phyloP scores from a whole-genome alignment of 2,329 filamentous ascomycete genomes.

The Scleromitrula shiraiana region DNA sequence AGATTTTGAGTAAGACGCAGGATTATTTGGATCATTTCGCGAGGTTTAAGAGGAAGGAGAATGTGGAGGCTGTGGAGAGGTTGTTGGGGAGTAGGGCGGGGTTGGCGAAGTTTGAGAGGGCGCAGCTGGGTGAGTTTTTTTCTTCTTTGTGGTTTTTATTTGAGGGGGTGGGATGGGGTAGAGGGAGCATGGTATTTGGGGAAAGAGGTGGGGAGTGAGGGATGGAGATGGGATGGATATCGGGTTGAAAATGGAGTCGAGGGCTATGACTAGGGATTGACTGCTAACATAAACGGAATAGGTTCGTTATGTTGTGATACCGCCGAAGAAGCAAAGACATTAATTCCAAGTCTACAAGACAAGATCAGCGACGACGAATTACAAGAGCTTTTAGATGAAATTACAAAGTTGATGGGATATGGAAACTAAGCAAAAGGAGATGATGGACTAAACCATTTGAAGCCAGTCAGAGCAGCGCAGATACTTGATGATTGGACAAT shows the following conservation, averaged over 20 bases:
- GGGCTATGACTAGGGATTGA: not conserved
- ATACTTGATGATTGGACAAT: no score
- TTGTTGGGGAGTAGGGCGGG: slow-evolving; percentile 71
- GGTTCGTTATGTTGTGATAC: slow-evolving; percentile 88
- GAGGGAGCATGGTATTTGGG: no score
- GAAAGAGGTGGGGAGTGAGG: not conserved
- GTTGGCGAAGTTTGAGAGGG: slow-evolving; percentile 86
- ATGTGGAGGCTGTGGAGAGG: slow-evolving; percentile 88
- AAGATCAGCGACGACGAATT: slow-evolving; percentile 89
- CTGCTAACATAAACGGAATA: slow-evolving; percentile 32
- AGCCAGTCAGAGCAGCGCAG: no score
- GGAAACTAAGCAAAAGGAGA: not conserved
- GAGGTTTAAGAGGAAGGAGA: slow-evolving; percentile 91
- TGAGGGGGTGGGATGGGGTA: no score
- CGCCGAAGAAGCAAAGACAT: slow-evolving; percentile 90
- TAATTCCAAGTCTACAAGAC: slow-evolving; percentile 80
- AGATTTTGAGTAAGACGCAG: slow-evolving; percentile 78
- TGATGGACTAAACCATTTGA: not conserved
- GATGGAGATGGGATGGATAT: not conserved
- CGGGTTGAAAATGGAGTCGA: no score
- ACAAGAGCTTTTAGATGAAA: slow-evolving; percentile 81
- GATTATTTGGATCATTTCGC: slow-evolving; percentile 93
- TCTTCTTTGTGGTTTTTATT: slow-evolving; percentile 1
- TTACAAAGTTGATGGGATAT: slow-evolving; percentile 60
- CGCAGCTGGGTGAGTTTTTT: slow-evolving; percentile 65